A percentile compares a stretch with the other conserved stretches of the same genome.
Conservation (phyloP, 306 rosid genomes). For the Purshia tridentata region DNA sequence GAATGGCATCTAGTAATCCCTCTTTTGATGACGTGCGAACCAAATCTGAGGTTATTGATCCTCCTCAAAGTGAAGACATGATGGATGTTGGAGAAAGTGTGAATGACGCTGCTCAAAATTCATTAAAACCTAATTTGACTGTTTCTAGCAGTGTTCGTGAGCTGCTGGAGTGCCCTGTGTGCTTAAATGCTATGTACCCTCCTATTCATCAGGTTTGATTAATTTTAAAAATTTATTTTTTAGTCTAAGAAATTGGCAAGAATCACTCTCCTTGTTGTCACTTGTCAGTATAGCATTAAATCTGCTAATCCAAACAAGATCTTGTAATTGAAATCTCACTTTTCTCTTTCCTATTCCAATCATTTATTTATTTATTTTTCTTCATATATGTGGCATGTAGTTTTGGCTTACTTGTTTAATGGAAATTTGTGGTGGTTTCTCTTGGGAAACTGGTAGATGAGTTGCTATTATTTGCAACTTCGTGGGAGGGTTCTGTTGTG, state of each 20-base stretch:
- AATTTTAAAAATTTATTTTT: not conserved
- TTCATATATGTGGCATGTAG: not conserved
- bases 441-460: not conserved
- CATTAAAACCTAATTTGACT: conserved; percentile 50
- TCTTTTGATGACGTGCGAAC: conserved; percentile 64
- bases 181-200: conserved; percentile 93
- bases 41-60: conserved; percentile 72
- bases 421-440: not conserved
- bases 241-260: not conserved
- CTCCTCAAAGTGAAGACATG: conserved; percentile 69
- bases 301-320: not conserved
- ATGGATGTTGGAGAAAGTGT: conserved; percentile 56
- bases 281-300: not conserved
- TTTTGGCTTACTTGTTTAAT: not conserved
- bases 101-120: conserved; percentile 51
- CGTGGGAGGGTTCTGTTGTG: not conserved
- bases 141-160: conserved; percentile 91
- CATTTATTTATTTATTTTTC: not conserved
- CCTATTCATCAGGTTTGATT: conserved; percentile 86
- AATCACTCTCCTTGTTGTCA: not conserved
- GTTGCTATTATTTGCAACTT: not conserved
- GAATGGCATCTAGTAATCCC: conserved; percentile 69
- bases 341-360: not conserved
- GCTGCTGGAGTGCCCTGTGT: conserved; percentile 92
- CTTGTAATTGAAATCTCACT: not conserved